Base-by-base conservation (phyloP, 2,329 filamentous ascomycete species). In the Lithohypha guttulata region DNA sequence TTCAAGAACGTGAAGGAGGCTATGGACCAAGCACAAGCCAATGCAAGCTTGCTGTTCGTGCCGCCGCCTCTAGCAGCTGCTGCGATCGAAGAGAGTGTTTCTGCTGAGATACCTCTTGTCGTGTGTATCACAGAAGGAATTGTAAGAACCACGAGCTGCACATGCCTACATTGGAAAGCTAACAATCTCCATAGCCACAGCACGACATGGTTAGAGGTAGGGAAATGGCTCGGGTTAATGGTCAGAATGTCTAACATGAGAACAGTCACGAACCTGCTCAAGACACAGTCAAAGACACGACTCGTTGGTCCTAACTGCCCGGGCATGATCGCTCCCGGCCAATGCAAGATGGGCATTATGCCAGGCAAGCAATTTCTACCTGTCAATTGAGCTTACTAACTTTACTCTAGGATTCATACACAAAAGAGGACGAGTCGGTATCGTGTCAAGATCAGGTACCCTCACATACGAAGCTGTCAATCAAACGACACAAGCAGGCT, bases 321-420 rank as follows among this genome's bases (percentile, higher is more conserved):
- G 50, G 91, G 89, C 63, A 87, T 96, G 68, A 96, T 96, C 65
- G 89, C 58, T 13, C 47, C 47, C n/a, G 91, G 89, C 56, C 89
- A 93, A 77, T 98, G 91, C 79, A 98, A 98, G 74, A 96, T 98
- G 60, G 91, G 91, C 61, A 98, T 98, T 71, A 96, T 98, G 91
- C 85, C 91, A 51, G 91, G 91, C 57, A n/a, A n/a, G n/a, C n/a
- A n/a, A n/a, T n/a, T n/a, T 96, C 66, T 89, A 58, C 14, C 44
- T 44, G 14, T 89, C 87, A 56, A 89, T 93, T 77, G 98, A 91
- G 78, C 98, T 98, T 74, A 96, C 96, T 60, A 91, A 91, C 61
- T 96, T 98, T 71, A 96, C 96, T 91, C 85, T 91, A 51, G 91
- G 89, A 57, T 95, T 95, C 75, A 96, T 96, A 71, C 30, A 33